Evolutionary conservation across 179 eudicot species (phyloP), one percentile per base, ranked within the genome.

Genomic region (Corrigiola litoralis): DNA sequence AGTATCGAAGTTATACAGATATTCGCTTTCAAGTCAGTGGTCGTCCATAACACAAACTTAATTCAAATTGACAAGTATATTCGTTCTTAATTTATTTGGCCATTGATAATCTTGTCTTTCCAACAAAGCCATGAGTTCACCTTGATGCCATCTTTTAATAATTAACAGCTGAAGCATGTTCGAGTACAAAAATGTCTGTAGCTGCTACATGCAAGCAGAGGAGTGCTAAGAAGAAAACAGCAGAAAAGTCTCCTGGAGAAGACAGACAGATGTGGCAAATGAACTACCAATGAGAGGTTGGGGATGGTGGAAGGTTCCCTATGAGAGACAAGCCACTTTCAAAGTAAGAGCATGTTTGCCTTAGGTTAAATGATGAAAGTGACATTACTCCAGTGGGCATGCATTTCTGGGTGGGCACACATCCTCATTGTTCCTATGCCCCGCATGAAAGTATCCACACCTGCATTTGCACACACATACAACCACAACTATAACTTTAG

Each of bases 261-360:
- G 32, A 32, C n/a, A 32, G 58, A 54, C 12, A 20, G 38, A 53
- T 16, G 58, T 31, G 58, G 58, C 23, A 16, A 53, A 29, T 53
- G 58, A 28, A 53, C 28, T 12, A 17, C 58, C 37, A 53, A 31
- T 28, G 58, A 53, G 8, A 16, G 38, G 37, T 28, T 23, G 46
- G 31, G 41, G n/a, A 16, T 2, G 25, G 24, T 65, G 57, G 27
- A 47, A 68, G 65, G 65, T 46, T 34, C 12, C 28, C n/a, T 29
- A 49, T 72, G 66, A 65, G 47, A 34, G 72, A 52, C 42, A 46
- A 5, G 67, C 51, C 58, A 67, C 59, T 62, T 67, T 67, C 53
- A 61, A 54, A 47, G 72, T 45, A 61, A 38, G 63, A 48, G 69
- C 64, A 45, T 56, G 68, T 61, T 45, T 61, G 45, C 33, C 34